phyloP scores from a whole-genome alignment of 2,329 filamentous ascomycete species.

The Exophiala sp. region DNA sequence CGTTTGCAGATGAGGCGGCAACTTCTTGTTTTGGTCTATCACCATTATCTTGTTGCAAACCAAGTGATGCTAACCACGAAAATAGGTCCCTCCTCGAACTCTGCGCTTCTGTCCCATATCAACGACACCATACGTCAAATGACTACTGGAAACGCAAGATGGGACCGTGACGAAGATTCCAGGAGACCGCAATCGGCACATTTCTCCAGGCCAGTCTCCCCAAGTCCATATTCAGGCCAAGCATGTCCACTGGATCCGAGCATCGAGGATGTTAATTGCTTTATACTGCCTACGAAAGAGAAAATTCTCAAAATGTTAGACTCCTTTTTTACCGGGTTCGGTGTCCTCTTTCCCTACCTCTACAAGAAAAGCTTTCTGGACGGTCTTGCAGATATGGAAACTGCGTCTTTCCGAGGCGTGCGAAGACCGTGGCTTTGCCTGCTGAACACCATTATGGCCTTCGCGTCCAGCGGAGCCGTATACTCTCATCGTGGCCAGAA shows the following conservation, averaged over 20 bases:
- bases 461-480: conserved; percentile 34
- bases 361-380: conserved; percentile 36
- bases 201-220: too few relatives aligned
- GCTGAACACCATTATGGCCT: conserved; percentile 51
- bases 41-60: too few relatives aligned
- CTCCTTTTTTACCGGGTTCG: conserved; percentile 31
- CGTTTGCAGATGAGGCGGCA: too few relatives aligned
- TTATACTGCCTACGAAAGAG: conserved; percentile 33
- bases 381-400: conserved; percentile 34
- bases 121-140: too few relatives aligned
- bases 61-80: too few relatives aligned
- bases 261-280: conserved; percentile 29
- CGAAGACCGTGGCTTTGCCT: conserved; percentile 51
- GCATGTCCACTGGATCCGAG: background rate
- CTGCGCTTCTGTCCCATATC: too few relatives aligned
- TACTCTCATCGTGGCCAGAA: conserved; percentile 33
- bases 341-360: conserved; percentile 41
- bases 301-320: conserved; percentile 5
- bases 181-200: too few relatives aligned
- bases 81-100: too few relatives aligned
- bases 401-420: conserved; percentile 34
- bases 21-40: too few relatives aligned
- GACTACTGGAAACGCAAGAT: too few relatives aligned
- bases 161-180: too few relatives aligned
- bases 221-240: too few relatives aligned